Base-by-base conservation (phyloP, 441 rosid species). In the Aquilaria agallochum region DNA sequence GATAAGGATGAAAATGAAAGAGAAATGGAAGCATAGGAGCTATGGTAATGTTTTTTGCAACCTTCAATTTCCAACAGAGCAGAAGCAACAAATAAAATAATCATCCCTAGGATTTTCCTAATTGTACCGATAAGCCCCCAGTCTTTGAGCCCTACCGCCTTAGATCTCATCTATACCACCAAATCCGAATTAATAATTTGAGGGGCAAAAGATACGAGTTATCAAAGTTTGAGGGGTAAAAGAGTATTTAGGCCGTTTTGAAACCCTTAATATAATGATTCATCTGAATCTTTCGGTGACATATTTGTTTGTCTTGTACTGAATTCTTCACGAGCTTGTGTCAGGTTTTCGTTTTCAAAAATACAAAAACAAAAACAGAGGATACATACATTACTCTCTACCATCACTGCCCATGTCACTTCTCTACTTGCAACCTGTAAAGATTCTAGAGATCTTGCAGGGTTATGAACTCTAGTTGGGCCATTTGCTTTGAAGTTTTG, bases 251-350 rank as follows among this genome's bases (percentile, higher is more conserved):
- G 20, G 20, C 20, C 20, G 20, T 20, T n/a, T 53, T 53, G 33
- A 59, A 52, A 50, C 14, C 11, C 52, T 54, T 11, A 12, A 31
- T 31, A 53, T 59, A 48, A 51, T 48, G 51, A 46, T 33, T 71
- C 58, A 61, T 77, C 63, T 67, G 75, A 68, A 56, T 81, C 80
- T 75, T 67, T 80, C 83, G 76, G 87, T 74, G 83, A 79, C 90
- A 74, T 78, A 76, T 57, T 84, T 20, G 31, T 79, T 88, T 88
- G 95, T 86, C 89, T 63, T 78, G 80, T 81, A 82, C 73, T 74
- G 76, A 79, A 76, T 76, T 80, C 77, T 76, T 88, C 93, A 90
- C 89, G 93, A 88, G 93, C 78, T 65, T 73, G 78, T 88, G 97
- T 86, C 95, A 90, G 95, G 76, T 68, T 55, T 83, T 50, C 60